Conservation (phyloP, 2,329 filamentous ascomycete species). For the Phaeosphaeriaceae sp. region DNA sequence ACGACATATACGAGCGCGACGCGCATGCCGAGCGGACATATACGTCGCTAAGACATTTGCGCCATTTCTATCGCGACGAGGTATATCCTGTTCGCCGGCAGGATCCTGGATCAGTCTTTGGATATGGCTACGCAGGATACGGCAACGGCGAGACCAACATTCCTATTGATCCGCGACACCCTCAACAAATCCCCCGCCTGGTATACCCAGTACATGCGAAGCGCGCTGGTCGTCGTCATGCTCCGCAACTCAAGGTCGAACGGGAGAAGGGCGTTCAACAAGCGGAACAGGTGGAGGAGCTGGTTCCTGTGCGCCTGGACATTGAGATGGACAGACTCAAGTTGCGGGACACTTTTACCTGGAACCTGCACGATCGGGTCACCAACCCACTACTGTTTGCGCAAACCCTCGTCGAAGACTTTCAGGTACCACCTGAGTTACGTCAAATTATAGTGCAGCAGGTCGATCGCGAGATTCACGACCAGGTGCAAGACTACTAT, state of each 20-base stretch:
- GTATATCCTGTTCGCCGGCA: conserved; percentile 66
- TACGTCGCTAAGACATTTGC: conserved; percentile 52
- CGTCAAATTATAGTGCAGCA: conserved; percentile 66
- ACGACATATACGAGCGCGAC: conserved; percentile 59
- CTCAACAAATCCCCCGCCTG: conserved; percentile 57
- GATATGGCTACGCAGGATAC: conserved; percentile 82
- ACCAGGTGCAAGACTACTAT: conserved; percentile 92
- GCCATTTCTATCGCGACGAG: conserved; percentile 36
- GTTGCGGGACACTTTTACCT: conserved; percentile 95
- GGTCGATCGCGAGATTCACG: conserved; percentile 77
- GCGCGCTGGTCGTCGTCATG: conserved; percentile 77
- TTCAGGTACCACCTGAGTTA: conserved; percentile 74
- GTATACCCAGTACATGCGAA: conserved; percentile 81
- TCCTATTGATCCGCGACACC: conserved; percentile 60
- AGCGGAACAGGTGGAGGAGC: conserved; percentile 87
- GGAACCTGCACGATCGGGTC: conserved; percentile 93
- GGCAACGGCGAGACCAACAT: conserved; percentile 82
- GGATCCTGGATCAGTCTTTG: conserved; percentile 67
- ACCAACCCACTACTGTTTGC: conserved; percentile 83
- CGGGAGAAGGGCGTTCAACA: conserved; percentile 84
- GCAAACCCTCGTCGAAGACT: conserved; percentile 87
- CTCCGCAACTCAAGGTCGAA: conserved; percentile 75
- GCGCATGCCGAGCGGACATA: conserved; percentile 69
- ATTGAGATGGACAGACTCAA: conserved; percentile 96
- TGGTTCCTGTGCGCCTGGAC: conserved; percentile 89